Conservation (phyloP, 371 early-diverging fungal species). For the Apophysomyces trapeziformis region DNA sequence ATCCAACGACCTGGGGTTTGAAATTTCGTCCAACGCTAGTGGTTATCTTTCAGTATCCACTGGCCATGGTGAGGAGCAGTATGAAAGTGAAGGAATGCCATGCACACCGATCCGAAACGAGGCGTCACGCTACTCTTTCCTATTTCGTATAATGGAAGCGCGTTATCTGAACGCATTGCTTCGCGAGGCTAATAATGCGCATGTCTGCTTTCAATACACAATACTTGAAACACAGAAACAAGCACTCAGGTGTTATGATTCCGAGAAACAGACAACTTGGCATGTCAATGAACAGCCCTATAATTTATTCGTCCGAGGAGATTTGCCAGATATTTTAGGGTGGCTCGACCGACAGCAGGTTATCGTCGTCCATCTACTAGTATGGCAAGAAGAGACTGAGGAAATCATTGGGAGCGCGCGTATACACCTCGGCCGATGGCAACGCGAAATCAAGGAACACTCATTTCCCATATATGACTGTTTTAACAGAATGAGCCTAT, state of each 20-base stretch:
- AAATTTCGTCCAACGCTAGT: constrained; percentile 29
- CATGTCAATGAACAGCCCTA: background rate
- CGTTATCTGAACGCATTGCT: constrained; percentile 4
- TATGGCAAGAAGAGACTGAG: background rate
- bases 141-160: constrained; percentile 7
- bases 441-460: background rate
- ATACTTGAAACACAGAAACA: background rate
- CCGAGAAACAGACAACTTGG: constrained; percentile 2
- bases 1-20: constrained; percentile 24
- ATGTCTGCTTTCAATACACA: constrained; percentile 1
- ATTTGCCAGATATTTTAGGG: background rate
- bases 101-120: background rate
- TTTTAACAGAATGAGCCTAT: background rate
- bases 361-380: background rate
- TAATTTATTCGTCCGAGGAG: background rate
- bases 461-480: background rate
- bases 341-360: constrained; percentile 6
- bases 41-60: constrained; percentile 11
- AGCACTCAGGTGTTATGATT: background rate
- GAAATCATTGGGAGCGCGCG: background rate
- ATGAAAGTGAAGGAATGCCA: constrained; percentile 6
- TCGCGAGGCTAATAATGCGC: background rate
- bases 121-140: constrained; percentile 4
- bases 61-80: constrained; percentile 8
- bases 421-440: background rate